A percentile compares a stretch with the other conserved stretches of the same genome.
phyloP scores from a whole-genome alignment of 2,329 filamentous ascomycete genomes.

The Furcasterigmium sp. region DNA sequence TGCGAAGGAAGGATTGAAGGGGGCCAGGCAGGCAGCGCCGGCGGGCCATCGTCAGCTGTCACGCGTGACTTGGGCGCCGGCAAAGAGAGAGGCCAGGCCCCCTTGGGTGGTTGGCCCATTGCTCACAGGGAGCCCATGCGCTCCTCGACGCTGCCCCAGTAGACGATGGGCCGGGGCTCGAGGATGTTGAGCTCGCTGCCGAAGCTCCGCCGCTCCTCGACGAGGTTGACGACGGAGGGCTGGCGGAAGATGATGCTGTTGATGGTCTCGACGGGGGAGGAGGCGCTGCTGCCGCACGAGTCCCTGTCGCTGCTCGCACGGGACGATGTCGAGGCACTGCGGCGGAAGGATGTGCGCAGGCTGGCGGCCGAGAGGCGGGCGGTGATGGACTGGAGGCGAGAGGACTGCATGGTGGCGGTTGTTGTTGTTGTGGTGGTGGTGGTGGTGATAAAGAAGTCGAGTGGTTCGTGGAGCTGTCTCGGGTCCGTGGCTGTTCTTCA shows the following conservation, averaged over 20 bases:
- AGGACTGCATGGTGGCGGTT: conserved; percentile 35
- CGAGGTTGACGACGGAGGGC: conserved; percentile 50
- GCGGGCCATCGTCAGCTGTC: too few species aligned
- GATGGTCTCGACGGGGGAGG: conserved; percentile 43
- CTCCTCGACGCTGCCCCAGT: conserved; percentile 60
- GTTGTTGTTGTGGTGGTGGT: neutral
- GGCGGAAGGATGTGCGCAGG: conserved; percentile 48
- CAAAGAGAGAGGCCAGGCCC: too few species aligned
- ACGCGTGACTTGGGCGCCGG: too few species aligned
- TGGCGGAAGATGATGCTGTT: conserved; percentile 56
- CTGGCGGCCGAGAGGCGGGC: conserved; percentile 43
- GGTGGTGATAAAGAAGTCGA: neutral
- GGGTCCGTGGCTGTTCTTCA: too few species aligned
- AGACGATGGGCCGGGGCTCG: conserved; percentile 57
- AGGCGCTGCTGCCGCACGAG: conserved; percentile 38
- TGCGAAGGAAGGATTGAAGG: neutral
- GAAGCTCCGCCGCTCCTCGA: conserved; percentile 51
- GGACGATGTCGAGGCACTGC: conserved; percentile 41
- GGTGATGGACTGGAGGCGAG: conserved; percentile 44
- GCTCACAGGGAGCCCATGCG: conserved; percentile 40
- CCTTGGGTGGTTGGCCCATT: too few species aligned
- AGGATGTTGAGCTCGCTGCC: conserved; percentile 49
- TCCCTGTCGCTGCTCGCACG: conserved; percentile 31
- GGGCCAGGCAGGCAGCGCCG: too few species aligned
- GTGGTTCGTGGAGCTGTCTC: neutral